Conservation (phyloP, 352 stramenopile genomes). For the Globisporangium megalacanthum region DNA sequence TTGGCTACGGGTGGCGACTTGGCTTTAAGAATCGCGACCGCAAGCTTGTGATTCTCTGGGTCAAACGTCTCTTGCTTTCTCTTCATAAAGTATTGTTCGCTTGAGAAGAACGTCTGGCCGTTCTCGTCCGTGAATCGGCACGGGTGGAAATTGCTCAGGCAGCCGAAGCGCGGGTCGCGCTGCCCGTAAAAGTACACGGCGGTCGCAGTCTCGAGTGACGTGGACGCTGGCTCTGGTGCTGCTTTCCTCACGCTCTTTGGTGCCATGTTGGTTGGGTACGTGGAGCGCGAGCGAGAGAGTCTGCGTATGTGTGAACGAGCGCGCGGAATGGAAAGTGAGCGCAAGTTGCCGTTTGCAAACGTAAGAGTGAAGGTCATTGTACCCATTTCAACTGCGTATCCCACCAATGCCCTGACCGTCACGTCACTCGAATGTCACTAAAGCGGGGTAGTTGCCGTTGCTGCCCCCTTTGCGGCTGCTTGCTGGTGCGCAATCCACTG, state of each 20-base stretch:
- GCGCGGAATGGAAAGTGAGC: no score
- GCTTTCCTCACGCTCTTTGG: constrained; percentile 2
- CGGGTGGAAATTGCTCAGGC: constrained; percentile 60
- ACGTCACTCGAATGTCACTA: no score
- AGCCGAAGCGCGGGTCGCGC: constrained; percentile 31
- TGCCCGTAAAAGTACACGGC: constrained; percentile 58
- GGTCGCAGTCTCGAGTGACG: constrained; percentile 24
- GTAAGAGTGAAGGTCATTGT: no score
- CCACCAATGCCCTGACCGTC: background rate
- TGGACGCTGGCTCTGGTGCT: constrained; percentile 3
- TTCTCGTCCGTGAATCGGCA: constrained; percentile 37
- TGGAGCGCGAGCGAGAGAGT: background rate
- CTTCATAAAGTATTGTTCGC: constrained; percentile 75
- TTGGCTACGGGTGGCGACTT: constrained; percentile 43
- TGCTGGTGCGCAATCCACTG: constrained; percentile 41
- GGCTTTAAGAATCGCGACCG: constrained; percentile 37
- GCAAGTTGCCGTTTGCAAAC: no score
- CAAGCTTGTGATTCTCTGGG: constrained; percentile 28
- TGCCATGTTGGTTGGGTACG: background rate
- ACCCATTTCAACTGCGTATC: no score
- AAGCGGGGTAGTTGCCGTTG: background rate
- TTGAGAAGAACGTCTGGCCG: constrained; percentile 43
- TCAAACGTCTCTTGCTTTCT: constrained; percentile 65
- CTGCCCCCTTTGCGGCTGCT: background rate
- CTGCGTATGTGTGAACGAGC: no score